Base-by-base conservation (phyloP, 177 flowering plant species). In the Vitis hybrid region DNA sequence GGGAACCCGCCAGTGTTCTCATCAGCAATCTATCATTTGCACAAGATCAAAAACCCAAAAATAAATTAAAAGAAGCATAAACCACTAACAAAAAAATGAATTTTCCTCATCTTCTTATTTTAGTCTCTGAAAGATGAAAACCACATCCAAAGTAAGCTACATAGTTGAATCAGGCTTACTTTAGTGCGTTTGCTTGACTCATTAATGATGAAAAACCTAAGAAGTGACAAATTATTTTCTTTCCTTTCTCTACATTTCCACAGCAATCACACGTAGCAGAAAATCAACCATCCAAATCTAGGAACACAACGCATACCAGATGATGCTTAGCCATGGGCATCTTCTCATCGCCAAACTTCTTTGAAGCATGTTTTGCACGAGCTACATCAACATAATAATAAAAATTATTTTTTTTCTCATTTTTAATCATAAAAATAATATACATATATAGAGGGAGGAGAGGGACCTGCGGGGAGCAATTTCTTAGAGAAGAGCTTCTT, bases 1-100 rank as follows among this genome's bases (percentile, higher is more conserved):
- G 97, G 95, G 69, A 91, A 94, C 18, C 94, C 94, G 40, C 98
- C 98, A 69, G 86, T 78, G 60, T 90, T 94, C 73, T 94, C 98
- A 77, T 88, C 93, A 75, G 91, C 91, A 85, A 91, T 92, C 99
- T 94, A 78, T 4, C 49, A 54, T 72, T 14, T 10, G 57, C 10
- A 15, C 18, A 64, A 1, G 15, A 14, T 19, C 2, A 18, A 45
- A 40, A 3, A 30, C 17, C 18, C 10, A 49, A 13, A 60, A 8
- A 18, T 21, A 11, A 32, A 65, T 40, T 40, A 60, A 54, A 21
- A 67, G 32, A 49, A 57, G 50, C 56, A 80, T 19, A 10, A 68
- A 52, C 10, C 21, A 45, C 17, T 55, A 19, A 8, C 0, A 21
- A 69, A 61, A 61, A 40, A 14, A 15, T 52, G 13, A 32, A 57